These are phyloP conservation scores for Rutstroemia sp. DNA, from an alignment of 2,329 filamentous ascomycete genomes.

Conservation along the genomic window DNA sequence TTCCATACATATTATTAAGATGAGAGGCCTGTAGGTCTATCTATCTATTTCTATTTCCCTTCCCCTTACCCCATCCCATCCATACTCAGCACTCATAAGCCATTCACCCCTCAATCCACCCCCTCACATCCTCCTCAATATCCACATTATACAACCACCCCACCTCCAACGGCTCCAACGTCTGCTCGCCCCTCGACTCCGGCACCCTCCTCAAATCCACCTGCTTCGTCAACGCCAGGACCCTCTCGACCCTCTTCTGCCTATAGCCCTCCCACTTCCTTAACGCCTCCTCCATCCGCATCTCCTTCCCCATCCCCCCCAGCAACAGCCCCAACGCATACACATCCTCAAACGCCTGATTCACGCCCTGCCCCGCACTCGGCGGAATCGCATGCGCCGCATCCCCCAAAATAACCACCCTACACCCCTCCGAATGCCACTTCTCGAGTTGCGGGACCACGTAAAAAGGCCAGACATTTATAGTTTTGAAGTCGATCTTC, in stretches of 20 bases:
- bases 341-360: slow-evolving; percentile 44
- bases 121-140: slow-evolving; percentile 10
- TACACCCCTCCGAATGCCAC: slow-evolving; percentile 32
- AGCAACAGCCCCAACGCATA: slow-evolving; percentile 37
- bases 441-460: slow-evolving; percentile 35
- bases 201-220: slow-evolving; percentile 29
- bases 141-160: slow-evolving; percentile 13
- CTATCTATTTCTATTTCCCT: no score
- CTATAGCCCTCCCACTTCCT: slow-evolving; percentile 41
- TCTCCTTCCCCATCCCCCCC: slow-evolving; percentile 26
- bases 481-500: slow-evolving; percentile 27
- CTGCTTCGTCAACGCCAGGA: slow-evolving; percentile 41
- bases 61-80: no score
- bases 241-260: slow-evolving; percentile 39
- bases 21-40: no score
- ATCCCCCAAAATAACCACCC: slow-evolving; percentile 40
- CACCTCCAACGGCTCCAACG: slow-evolving; percentile 34
- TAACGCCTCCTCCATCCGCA: slow-evolving; percentile 23
- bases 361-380: slow-evolving; percentile 39
- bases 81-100: no score
- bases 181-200: slow-evolving; percentile 26
- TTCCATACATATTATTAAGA: no score
- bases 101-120: slow-evolving; percentile 2
- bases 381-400: slow-evolving; percentile 43
- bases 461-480: slow-evolving; percentile 41